Conservation (phyloP, 306 rosid genomes). For the Quercus gilva region DNA sequence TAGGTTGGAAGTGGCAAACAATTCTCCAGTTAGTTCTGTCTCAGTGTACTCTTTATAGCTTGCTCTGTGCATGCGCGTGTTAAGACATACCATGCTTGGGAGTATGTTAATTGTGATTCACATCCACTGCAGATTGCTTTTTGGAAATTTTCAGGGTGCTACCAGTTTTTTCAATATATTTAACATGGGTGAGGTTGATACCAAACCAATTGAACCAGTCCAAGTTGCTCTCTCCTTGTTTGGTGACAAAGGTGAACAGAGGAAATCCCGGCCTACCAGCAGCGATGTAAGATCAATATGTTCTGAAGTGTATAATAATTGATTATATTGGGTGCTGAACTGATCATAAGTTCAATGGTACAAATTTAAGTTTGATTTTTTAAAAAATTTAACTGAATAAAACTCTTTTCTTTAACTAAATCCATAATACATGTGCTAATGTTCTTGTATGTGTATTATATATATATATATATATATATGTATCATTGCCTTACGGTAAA, state of each 20-base stretch:
- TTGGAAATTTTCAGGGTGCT: not conserved
- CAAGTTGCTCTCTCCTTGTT: slow-evolving; percentile 57
- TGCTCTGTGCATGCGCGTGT: too few relatives aligned
- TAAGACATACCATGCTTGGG: not conserved
- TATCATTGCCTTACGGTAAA: not conserved
- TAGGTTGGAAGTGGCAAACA: not conserved
- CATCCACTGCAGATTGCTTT: not conserved
- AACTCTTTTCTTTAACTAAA: not conserved
- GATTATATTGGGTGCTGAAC: not conserved
- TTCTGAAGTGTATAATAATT: not conserved
- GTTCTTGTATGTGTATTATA: too few relatives aligned
- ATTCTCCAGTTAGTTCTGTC: too few relatives aligned
- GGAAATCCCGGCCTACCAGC: slow-evolving; percentile 27
- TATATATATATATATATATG: too few relatives aligned
- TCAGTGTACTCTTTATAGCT: too few relatives aligned
- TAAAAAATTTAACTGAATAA: not conserved
- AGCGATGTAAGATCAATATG: slow-evolving; percentile 45
- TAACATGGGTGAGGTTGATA: slow-evolving; percentile 71
- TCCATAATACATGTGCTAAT: too few relatives aligned
- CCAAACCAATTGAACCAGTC: slow-evolving; percentile 76
- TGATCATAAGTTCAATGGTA: not conserved
- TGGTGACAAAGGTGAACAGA: slow-evolving; percentile 55
- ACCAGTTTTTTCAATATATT: slow-evolving; percentile 4
- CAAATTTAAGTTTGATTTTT: too few relatives aligned
- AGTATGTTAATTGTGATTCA: not conserved